These are phyloP conservation scores for Colletotrichum agaves DNA, from an alignment of 2,329 filamentous ascomycete species.

Conservation along the genomic window DNA sequence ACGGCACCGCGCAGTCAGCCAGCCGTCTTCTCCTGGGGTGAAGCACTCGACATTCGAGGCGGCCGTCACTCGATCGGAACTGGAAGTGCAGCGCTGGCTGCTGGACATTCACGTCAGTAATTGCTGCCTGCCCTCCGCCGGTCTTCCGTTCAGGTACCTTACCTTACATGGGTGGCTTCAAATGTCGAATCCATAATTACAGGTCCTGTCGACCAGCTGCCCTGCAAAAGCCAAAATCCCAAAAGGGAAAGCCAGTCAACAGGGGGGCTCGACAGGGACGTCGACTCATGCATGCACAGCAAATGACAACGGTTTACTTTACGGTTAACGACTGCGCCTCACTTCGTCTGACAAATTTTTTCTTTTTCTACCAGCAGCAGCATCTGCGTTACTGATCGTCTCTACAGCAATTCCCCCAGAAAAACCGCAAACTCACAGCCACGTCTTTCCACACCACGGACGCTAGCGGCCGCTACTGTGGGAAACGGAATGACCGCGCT, in stretches of 20 bases:
- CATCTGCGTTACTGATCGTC: not conserved
- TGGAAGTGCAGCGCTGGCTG: not conserved
- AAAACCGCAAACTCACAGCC: slow-evolving; percentile 26
- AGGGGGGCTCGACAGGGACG: slow-evolving; percentile 31
- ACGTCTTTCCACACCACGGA: slow-evolving; percentile 29
- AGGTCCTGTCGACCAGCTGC: not conserved
- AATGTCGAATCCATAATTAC: too few relatives aligned
- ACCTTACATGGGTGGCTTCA: too few relatives aligned
- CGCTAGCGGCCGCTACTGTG: slow-evolving; percentile 36
- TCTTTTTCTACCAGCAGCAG: not conserved
- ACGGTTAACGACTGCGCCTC: slow-evolving; percentile 34
- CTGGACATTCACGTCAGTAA: too few relatives aligned
- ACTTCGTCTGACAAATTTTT: slow-evolving; percentile 32
- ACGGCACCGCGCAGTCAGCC: slow-evolving; percentile 23
- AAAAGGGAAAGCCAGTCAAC: slow-evolving; percentile 32
- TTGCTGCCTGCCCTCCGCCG: too few relatives aligned
- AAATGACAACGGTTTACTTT: slow-evolving; percentile 34
- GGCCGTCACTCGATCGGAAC: not conserved
- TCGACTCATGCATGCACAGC: slow-evolving; percentile 35
- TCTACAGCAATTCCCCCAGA: slow-evolving; percentile 32
- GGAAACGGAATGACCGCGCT: slow-evolving; percentile 37
- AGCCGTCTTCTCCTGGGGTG: slow-evolving; percentile 9
- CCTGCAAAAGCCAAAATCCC: slow-evolving; percentile 36
- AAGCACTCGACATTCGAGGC: not conserved
- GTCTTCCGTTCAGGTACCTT: too few relatives aligned